Base-by-base conservation (phyloP, 2,329 filamentous ascomycete genomes). In the Pseudonectria foliicola region DNA sequence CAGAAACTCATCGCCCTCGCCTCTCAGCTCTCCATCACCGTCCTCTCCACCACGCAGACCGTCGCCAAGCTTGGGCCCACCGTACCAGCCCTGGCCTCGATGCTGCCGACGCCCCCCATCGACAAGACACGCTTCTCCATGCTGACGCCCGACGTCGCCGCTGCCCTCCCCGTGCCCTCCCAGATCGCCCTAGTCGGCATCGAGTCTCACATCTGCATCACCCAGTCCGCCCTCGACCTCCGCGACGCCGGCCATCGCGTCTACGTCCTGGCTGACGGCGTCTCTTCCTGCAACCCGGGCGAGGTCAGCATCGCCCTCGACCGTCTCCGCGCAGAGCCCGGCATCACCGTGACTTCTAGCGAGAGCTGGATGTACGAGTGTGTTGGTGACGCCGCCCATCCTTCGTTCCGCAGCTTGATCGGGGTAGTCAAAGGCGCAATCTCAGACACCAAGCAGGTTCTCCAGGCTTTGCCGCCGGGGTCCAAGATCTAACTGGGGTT, bases 41-140 rank as follows among this genome's bases (percentile, higher is more conserved):
- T 93, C 55, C 81, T 85, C 59, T 78, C 84, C 16, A 95, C 89
- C 4, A 96, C 90, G 2, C 90, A 96, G 60, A 87, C 83, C 56
- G 75, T 75, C 29, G 68, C 75, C 25, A 82, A 84, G 35, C 80
- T 96, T 4, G 90, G 92, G 52, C 71, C 77, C 43, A 93, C 85
- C 23, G 85, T 92, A 42, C 54, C 79, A 4, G 80, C 92, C 54
- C 75, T 96, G 14, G 61, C 69, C 40, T 54, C 66, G 5, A 62
- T 72, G 29, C 68, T 81, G 35, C 52, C 68, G 38, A 73, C 76
- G 2, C 39, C 63, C 26, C 63, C 85, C 52, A 66, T 76, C 49
- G 90, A 96, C 70, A 96, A 96, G 67, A 90, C 86, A 5, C 72
- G 75, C 33, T 96, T 96, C 69, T 86, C 80, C 55, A 96, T 96